Evolutionary conservation across 2,329 filamentous ascomycete species (phyloP).

Genomic region (Ceratocystis albifundus): DNA sequence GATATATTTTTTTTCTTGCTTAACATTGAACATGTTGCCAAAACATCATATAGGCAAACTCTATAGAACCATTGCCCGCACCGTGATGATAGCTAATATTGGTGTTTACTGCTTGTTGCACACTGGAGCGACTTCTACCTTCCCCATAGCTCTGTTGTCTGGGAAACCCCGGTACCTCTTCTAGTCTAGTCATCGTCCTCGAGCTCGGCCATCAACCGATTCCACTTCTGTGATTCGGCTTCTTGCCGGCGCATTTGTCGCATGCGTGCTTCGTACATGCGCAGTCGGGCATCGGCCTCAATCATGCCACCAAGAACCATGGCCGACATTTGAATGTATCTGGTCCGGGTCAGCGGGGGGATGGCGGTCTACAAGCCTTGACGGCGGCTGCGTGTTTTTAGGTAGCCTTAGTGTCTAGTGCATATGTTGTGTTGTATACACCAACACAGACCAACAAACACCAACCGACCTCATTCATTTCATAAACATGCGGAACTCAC

Average conservation of each 20-base stretch:
- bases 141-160: neutral
- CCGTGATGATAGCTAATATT: neutral
- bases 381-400: no score
- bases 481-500: conserved; percentile 36
- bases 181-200: conserved; percentile 34
- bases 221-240: conserved; percentile 57
- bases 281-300: conserved; percentile 58
- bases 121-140: neutral
- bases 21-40: neutral
- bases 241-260: conserved; percentile 52
- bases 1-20: neutral
- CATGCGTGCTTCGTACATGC: conserved; percentile 54
- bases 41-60: neutral
- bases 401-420: no score
- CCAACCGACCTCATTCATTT: neutral
- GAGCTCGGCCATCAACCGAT: conserved; percentile 51
- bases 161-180: conserved; percentile 9
- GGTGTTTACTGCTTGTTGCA: neutral
- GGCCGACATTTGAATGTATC: conserved; percentile 72
- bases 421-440: neutral
- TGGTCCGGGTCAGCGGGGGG: conserved; percentile 30
- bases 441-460: neutral
- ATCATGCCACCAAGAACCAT: conserved; percentile 72
- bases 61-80: neutral
- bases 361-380: neutral